Evolutionary conservation across 2,329 filamentous ascomycete species (phyloP).

Genomic region (Pseudogymnoascus sp.): DNA sequence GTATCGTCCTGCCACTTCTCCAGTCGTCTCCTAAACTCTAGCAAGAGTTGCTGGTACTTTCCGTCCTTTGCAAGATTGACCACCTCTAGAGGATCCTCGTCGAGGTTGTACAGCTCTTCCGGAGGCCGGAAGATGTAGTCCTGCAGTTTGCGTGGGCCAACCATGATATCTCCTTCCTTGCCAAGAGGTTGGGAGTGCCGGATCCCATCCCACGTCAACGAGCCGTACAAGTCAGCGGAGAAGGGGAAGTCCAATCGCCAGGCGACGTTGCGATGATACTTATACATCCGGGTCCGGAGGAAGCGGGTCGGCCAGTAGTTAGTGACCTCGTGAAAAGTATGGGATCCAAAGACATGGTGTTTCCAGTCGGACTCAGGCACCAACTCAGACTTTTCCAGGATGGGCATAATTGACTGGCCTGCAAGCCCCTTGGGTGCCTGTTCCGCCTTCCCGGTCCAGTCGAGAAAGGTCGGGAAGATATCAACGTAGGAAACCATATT

Average conservation of each 20-base stretch:
- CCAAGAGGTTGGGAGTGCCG: conserved; percentile 28
- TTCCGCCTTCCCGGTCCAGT: conserved; percentile 29
- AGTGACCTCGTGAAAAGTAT: conserved; percentile 44
- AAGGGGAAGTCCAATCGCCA: conserved; percentile 45
- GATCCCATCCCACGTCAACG: conserved; percentile 39
- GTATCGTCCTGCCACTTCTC: conserved; percentile 15
- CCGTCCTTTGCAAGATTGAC: conserved; percentile 35
- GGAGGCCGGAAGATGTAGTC: conserved; percentile 38
- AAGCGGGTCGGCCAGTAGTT: conserved; percentile 46
- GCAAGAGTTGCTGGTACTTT: conserved; percentile 27
- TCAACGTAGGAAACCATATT: conserved; percentile 36
- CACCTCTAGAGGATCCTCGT: conserved; percentile 39
- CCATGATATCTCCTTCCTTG: conserved; percentile 21
- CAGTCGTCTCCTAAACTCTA: conserved; percentile 23
- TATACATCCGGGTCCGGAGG: conserved; percentile 36
- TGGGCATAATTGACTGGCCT: conserved; percentile 35
- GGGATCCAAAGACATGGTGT: conserved; percentile 40
- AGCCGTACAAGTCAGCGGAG: conserved; percentile 39
- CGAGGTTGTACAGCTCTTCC: conserved; percentile 42
- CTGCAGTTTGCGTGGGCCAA: conserved; percentile 35
- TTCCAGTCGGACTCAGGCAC: conserved; percentile 18
- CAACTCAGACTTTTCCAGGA: conserved; percentile 22
- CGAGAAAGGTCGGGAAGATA: conserved; percentile 34
- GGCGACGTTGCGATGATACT: conserved; percentile 45
- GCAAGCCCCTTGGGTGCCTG: conserved; percentile 35